Conservation (phyloP, 2,329 filamentous ascomycete genomes). For the Waltergamsia citrina region DNA sequence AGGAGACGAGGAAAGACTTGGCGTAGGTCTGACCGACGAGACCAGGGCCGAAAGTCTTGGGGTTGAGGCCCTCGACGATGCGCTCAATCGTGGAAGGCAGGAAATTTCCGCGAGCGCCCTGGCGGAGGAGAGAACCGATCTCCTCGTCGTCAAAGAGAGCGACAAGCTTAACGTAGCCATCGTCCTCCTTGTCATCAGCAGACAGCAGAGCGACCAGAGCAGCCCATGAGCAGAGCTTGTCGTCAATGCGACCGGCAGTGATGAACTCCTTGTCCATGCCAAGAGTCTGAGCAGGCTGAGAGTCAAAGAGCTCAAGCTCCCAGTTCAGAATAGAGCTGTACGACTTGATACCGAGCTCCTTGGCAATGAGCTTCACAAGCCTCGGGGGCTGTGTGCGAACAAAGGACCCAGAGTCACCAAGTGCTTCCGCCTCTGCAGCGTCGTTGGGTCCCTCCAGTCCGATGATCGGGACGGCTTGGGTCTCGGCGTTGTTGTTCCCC, state of each 20-base stretch:
- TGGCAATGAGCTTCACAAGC: conserved; percentile 74
- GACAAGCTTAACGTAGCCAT: conserved; percentile 75
- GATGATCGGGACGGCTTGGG: conserved; percentile 88
- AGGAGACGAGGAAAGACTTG: conserved; percentile 83
- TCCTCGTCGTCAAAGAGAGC: conserved; percentile 98
- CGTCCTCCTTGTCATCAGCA: conserved; percentile 43
- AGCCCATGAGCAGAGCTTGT: conserved; percentile 94
- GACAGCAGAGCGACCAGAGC: conserved; percentile 77
- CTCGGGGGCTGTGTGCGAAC: conserved; percentile 74
- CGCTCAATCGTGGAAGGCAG: conserved; percentile 73
- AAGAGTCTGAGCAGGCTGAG: conserved; percentile 72
- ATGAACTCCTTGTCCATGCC: conserved; percentile 91
- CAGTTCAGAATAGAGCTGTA: conserved; percentile 78
- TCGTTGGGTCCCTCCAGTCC: conserved; percentile 67
- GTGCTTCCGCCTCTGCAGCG: conserved; percentile 23
- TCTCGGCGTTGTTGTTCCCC: conserved; percentile 70
- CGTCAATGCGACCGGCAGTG: conserved; percentile 89
- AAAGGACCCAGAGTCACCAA: conserved; percentile 65
- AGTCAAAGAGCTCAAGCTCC: conserved; percentile 93
- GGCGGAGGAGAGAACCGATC: conserved; percentile 81
- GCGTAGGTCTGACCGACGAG: conserved; percentile 76
- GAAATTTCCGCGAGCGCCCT: conserved; percentile 87
- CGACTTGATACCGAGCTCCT: conserved; percentile 62
- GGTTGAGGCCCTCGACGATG: conserved; percentile 59
- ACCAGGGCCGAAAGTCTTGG: conserved; percentile 42